Percentiles rank a stretch among this genome's conserved stretches.
phyloP scores from a whole-genome alignment of 805 yeast genomes.

The Groenewaldozyma tartarivorans region DNA sequence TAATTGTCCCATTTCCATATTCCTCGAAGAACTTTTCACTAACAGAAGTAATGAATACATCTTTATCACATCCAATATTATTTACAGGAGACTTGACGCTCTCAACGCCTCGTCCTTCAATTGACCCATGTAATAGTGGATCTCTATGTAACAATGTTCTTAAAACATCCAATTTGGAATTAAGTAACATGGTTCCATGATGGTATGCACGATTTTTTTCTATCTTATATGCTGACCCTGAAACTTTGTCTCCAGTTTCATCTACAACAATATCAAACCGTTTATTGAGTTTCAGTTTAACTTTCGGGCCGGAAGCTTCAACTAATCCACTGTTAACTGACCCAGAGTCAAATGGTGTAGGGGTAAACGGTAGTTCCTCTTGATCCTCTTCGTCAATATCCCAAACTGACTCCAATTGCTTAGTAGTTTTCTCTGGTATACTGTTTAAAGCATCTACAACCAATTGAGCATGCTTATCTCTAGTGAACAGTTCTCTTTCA shows the following conservation, averaged over 20 bases:
- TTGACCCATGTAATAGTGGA: slow-evolving; percentile 30
- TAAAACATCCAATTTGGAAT: slow-evolving; percentile 52
- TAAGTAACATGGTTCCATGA: slow-evolving; percentile 89
- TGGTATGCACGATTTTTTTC: slow-evolving; percentile 78
- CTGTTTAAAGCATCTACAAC: slow-evolving; percentile 34
- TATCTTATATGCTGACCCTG: slow-evolving; percentile 90
- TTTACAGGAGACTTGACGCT: slow-evolving; percentile 77
- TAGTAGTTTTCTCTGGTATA: slow-evolving; percentile 7
- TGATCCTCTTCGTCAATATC: neutral
- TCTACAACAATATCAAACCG: slow-evolving; percentile 70
- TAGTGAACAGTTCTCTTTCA: slow-evolving; percentile 51
- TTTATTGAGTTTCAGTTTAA: slow-evolving; percentile 43
- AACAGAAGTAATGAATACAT: slow-evolving; percentile 39
- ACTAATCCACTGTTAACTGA: slow-evolving; percentile 1
- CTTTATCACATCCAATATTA: slow-evolving; percentile 43
- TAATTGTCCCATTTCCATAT: slow-evolving; percentile 16
- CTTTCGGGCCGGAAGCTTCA: slow-evolving; percentile 10
- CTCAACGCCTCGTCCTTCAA: slow-evolving; percentile 47
- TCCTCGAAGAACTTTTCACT: slow-evolving; percentile 30
- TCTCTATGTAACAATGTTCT: slow-evolving; percentile 49
- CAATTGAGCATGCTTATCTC: slow-evolving; percentile 41
- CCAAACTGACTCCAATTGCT: neutral
- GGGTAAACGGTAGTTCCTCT: no score
- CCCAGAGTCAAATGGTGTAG: slow-evolving; percentile 4
- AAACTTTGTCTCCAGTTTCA: slow-evolving; percentile 42